Evolutionary conservation across 768 basidiomycete species (phyloP).

Genomic region (Boletus rufocinnamomeus): DNA sequence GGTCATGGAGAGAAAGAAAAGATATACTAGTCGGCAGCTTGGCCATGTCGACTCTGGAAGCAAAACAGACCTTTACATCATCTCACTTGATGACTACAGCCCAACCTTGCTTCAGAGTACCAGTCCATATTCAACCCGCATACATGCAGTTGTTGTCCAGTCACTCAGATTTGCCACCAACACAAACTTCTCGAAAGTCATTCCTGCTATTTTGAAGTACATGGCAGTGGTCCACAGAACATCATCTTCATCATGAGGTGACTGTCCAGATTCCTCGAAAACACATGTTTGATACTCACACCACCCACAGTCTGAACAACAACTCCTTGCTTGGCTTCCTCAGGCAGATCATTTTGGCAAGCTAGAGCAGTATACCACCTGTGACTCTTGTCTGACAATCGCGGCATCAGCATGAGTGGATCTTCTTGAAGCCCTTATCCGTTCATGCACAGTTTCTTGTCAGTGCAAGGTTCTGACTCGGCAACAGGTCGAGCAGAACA

Average conservation of each 20-base stretch:
- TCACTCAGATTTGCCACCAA: slow-evolving; percentile 52
- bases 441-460: slow-evolving; percentile 41
- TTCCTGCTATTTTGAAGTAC: slow-evolving; percentile 78
- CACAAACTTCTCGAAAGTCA: slow-evolving; percentile 58
- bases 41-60: too few relatives aligned
- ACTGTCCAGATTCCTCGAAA: background rate
- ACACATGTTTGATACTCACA: slow-evolving; percentile 4
- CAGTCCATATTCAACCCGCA: slow-evolving; percentile 61
- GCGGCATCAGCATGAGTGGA: slow-evolving; percentile 77
- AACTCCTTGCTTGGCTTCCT: slow-evolving; percentile 59
- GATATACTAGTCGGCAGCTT: too few relatives aligned
- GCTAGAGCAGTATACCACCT: slow-evolving; percentile 52
- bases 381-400: slow-evolving; percentile 70
- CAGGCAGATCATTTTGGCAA: slow-evolving; percentile 68
- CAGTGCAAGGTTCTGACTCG: background rate
- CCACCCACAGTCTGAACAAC: slow-evolving; percentile 51
- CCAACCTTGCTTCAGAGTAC: slow-evolving; percentile 20
- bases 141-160: slow-evolving; percentile 77
- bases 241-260: slow-evolving; percentile 79
- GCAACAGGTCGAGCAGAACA: slow-evolving; percentile 67
- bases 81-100: background rate
- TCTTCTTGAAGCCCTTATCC: slow-evolving; percentile 75
- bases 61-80: too few relatives aligned
- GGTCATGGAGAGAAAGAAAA: too few relatives aligned
- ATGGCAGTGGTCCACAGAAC: slow-evolving; percentile 66